A percentile compares a stretch with the other conserved stretches of the same genome.
Conservation (phyloP, 2,329 filamentous ascomycete genomes). For the Berkeleyomyces rouxiae region DNA sequence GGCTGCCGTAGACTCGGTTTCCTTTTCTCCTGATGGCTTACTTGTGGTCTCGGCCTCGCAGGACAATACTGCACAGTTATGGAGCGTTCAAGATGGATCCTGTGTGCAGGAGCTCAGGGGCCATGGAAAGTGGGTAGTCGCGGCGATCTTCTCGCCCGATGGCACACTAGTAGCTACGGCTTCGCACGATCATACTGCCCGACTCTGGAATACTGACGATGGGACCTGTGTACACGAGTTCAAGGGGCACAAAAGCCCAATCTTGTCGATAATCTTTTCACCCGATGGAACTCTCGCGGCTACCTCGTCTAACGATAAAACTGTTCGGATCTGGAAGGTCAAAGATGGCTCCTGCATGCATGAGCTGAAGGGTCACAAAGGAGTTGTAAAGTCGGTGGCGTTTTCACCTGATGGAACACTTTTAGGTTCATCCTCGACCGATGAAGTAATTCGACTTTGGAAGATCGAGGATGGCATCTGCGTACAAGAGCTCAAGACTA, state of each 20-base stretch:
- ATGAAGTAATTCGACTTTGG: background rate
- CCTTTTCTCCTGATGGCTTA: background rate
- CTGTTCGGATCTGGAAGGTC: background rate
- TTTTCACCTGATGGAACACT: background rate
- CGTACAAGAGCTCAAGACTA: background rate
- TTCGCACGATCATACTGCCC: too few species aligned
- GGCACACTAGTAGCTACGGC: too few species aligned
- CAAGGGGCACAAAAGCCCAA: too few species aligned
- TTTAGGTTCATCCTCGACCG: background rate
- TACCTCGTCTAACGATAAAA: too few species aligned
- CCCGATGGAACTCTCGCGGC: too few species aligned
- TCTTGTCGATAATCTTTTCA: too few species aligned
- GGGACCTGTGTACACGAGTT: too few species aligned
- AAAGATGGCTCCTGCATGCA: background rate
- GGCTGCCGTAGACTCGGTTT: background rate
- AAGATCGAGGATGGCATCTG: background rate
- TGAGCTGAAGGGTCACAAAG: background rate
- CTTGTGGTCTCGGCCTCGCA: background rate
- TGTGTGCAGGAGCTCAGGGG: background rate
- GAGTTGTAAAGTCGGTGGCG: background rate
- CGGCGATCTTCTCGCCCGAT: too few species aligned
- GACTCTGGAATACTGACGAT: too few species aligned
- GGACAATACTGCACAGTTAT: background rate
- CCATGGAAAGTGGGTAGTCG: background rate
- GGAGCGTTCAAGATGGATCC: background rate